phyloP scores from a whole-genome alignment of 2,329 filamentous ascomycete genomes.

The Didymella sp. region DNA sequence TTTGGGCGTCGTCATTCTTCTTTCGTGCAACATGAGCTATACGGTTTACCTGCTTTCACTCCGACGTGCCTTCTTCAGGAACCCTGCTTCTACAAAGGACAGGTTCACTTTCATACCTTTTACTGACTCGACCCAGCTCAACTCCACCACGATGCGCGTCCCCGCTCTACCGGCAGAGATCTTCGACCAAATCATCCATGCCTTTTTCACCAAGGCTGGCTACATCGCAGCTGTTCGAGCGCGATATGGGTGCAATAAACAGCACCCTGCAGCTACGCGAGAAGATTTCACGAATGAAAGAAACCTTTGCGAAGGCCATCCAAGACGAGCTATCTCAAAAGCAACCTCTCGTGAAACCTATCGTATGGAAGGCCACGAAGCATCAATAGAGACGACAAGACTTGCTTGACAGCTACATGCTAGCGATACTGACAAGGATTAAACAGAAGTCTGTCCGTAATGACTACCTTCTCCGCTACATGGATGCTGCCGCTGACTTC shows the following conservation, averaged over 20 bases:
- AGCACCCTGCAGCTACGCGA: background rate
- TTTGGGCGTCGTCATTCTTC: too few relatives aligned
- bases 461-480: background rate
- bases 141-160: background rate
- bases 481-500: background rate
- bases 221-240: background rate
- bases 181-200: background rate
- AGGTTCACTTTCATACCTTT: background rate
- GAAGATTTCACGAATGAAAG: background rate
- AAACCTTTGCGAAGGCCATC: background rate
- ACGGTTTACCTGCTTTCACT: background rate
- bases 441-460: background rate
- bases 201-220: background rate
- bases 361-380: background rate
- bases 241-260: background rate
- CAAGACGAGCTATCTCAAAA: background rate
- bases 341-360: background rate
- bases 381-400: background rate
- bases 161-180: background rate
- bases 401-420: background rate
- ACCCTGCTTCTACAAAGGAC: background rate
- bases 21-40: too few relatives aligned
- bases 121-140: background rate
- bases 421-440: background rate
- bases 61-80: background rate